Percentiles rank a stretch among this genome's conserved stretches.
Evolutionary conservation across 768 basidiomycete genomes (phyloP).

Genomic region (Lentinula sp.): DNA sequence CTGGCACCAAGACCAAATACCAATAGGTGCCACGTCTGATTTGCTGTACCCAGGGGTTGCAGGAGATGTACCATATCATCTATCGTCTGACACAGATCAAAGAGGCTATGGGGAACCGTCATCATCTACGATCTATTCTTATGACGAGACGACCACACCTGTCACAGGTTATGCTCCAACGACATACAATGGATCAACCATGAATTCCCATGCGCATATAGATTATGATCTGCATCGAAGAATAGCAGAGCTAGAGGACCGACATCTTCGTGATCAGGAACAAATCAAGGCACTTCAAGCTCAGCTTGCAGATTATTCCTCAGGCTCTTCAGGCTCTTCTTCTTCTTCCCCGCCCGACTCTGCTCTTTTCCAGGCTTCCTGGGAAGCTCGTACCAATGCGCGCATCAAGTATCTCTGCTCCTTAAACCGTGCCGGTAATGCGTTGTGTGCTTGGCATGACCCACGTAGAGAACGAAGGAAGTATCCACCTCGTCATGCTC

Average conservation of each 20-base stretch:
- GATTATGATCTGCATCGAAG: slow-evolving; percentile 37
- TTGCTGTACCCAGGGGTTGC: not conserved
- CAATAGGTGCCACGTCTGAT: not conserved
- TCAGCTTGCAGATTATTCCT: slow-evolving; percentile 27
- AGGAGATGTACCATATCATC: not conserved
- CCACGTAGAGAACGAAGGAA: slow-evolving; percentile 76
- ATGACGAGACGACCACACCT: not conserved
- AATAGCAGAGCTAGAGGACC: slow-evolving; percentile 59
- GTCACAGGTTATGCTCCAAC: not conserved
- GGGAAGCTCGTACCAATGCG: slow-evolving; percentile 70
- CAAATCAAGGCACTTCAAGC: slow-evolving; percentile 43
- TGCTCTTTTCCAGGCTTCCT: slow-evolving; percentile 50
- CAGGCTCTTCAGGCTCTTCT: slow-evolving; percentile 13
- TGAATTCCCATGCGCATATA: not conserved
- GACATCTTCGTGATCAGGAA: slow-evolving; percentile 43
- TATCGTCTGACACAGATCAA: not conserved
- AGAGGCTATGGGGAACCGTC: not conserved
- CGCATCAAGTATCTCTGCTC: slow-evolving; percentile 71
- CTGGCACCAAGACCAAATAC: not conserved
- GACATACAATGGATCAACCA: not conserved
- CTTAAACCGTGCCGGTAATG: slow-evolving; percentile 82
- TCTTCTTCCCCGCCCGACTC: slow-evolving; percentile 31
- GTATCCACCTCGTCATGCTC: slow-evolving; percentile 76
- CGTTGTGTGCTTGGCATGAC: slow-evolving; percentile 88
- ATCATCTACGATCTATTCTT: slow-evolving; percentile 1